Evolutionary conservation across 75 land plant genomes (phyloP), one percentile per base, ranked within the genome.

Genomic region (Chamaecyparis obtusa): DNA sequence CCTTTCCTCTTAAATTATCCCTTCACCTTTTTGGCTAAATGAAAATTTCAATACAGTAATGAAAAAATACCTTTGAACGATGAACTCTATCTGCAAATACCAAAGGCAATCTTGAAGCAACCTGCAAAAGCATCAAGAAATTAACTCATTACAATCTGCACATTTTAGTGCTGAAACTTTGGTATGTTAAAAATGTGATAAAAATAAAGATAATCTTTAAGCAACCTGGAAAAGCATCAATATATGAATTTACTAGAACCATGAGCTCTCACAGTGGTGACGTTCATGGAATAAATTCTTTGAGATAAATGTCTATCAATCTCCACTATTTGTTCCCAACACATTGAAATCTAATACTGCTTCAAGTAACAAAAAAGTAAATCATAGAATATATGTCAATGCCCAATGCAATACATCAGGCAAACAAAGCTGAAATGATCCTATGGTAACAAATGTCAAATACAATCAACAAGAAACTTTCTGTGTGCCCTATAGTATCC

Each of bases 31-130:
- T 44, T 81, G 51, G 46, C 24, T 81, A 81, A 81, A 72, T 72
- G 76, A 24, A n/a, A 13, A 81, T n/a, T 11, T 43, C 14, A 19
- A 8, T 44, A 81, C 3, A 41, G 30, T 24, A 0, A 81, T 44
- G n/a, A 24, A 46, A 81, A 81, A 24, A 30, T 81, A 81, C 83
- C 83, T 81, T 81, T 81, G 83, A 43, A 81, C 83, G 83, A 41
- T 81, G 83, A 81, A 81, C 83, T 46, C 27, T 81, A 24, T 81
- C 83, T 46, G 83, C 83, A 81, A 81, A 81, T 41, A 81, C 83
- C 83, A 81, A 81, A 46, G 83, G 83, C 46, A 81, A 81, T 44
- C 51, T 81, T 81, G 83, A 81, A 10, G 83, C 32, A 81, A 81
- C 83, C 83, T 81, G 83, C 83, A 81, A n/a, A 44, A 24, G 51